phyloP scores from a whole-genome alignment of 148 eudicot species.

The Simmondsia chinensis region DNA sequence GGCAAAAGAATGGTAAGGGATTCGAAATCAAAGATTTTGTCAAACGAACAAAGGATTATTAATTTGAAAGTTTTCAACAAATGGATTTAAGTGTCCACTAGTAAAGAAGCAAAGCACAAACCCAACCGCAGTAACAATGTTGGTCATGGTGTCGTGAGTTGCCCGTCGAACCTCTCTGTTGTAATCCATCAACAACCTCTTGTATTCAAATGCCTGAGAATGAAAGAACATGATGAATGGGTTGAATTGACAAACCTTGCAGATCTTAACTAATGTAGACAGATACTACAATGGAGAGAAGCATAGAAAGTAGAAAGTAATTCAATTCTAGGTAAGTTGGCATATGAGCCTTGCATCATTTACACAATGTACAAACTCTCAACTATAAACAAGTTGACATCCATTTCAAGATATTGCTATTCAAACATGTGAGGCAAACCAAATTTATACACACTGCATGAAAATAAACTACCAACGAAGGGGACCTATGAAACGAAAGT shows the following conservation, averaged over 20 bases:
- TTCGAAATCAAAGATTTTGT: no score
- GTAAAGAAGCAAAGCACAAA: slow-evolving; percentile 22
- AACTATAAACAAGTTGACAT: background rate
- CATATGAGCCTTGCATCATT: no score
- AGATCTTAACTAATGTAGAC: no score
- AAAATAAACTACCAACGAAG: background rate
- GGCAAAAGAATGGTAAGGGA: no score
- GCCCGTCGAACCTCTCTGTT: slow-evolving; percentile 91
- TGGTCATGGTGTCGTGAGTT: slow-evolving; percentile 82
- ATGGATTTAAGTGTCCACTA: slow-evolving; percentile 1
- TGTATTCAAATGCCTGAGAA: slow-evolving; percentile 82
- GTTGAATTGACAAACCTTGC: no score
- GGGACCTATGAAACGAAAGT: no score
- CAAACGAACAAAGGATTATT: background rate
- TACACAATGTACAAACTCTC: no score
- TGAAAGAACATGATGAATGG: slow-evolving; percentile 4
- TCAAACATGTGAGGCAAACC: no score
- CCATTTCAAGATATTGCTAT: no score
- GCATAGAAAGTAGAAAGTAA: no score
- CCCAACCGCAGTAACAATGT: slow-evolving; percentile 63
- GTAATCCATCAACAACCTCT: slow-evolving; percentile 85
- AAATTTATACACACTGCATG: background rate
- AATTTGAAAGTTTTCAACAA: background rate
- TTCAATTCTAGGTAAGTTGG: no score
- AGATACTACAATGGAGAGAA: no score